A percentile compares a stretch with the other conserved stretches of the same genome.
Conservation (phyloP, 2,329 filamentous ascomycete genomes). For the Fusarium zealandicum region DNA sequence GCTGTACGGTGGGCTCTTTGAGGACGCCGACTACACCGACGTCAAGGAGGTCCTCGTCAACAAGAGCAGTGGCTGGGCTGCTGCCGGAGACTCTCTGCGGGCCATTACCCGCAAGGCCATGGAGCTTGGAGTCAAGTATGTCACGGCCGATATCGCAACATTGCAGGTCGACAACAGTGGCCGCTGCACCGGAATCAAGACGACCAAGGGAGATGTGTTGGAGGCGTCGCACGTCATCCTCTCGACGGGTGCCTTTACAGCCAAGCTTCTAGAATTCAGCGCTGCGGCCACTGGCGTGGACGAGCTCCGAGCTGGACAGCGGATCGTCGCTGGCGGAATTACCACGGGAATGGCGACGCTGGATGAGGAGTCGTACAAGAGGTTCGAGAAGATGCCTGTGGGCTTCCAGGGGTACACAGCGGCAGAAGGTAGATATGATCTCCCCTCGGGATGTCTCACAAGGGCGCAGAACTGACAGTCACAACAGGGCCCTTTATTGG, state of each 20-base stretch:
- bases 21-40: conserved; percentile 65
- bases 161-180: conserved; percentile 56
- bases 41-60: conserved; percentile 68
- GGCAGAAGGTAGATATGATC: conserved; percentile 45
- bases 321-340: conserved; percentile 66
- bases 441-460: not conserved
- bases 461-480: conserved; percentile 43
- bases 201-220: conserved; percentile 53
- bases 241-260: conserved; percentile 65
- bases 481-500: conserved; percentile 61
- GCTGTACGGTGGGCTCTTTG: conserved; percentile 65
- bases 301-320: conserved; percentile 58
- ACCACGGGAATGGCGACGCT: conserved; percentile 65
- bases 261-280: conserved; percentile 61
- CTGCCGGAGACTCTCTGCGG: conserved; percentile 64
- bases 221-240: conserved; percentile 61
- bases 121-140: conserved; percentile 65
- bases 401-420: conserved; percentile 52
- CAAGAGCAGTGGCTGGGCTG: conserved; percentile 68
- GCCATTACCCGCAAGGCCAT: conserved; percentile 61
- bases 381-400: conserved; percentile 59
- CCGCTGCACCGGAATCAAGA: conserved; percentile 57
- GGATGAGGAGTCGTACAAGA: conserved; percentile 52
- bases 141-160: conserved; percentile 58
- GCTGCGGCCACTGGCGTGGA: conserved; percentile 55